These are phyloP conservation scores for Ophiorrhiza pumila DNA, from an alignment of 257 asterid species.

Conservation along the genomic window DNA sequence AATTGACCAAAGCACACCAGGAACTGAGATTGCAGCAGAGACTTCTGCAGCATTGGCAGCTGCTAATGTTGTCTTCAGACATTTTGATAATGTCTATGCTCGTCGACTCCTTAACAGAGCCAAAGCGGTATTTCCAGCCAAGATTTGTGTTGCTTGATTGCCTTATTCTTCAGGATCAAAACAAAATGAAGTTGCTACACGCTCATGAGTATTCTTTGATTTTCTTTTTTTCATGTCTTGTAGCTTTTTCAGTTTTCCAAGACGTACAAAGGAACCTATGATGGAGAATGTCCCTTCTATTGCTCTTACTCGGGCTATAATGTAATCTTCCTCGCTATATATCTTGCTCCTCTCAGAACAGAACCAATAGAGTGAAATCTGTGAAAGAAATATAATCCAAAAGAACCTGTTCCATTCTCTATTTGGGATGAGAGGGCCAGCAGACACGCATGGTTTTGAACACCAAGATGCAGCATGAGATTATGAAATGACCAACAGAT, in stretches of 20 bases:
- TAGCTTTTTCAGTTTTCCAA: constrained; percentile 66
- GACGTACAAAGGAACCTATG: constrained; percentile 61
- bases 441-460: too few relatives aligned
- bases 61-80: constrained; percentile 49
- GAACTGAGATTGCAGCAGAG: constrained; percentile 81
- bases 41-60: constrained; percentile 79
- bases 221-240: constrained; percentile 11
- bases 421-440: too few relatives aligned
- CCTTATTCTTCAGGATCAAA: background rate
- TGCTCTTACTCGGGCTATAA: constrained; percentile 82
- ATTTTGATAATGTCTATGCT: constrained; percentile 38
- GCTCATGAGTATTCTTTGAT: too few relatives aligned
- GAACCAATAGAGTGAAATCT: background rate
- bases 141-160: background rate
- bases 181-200: background rate
- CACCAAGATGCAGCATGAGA: too few relatives aligned
- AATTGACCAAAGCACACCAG: constrained; percentile 54
- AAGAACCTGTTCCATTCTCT: too few relatives aligned
- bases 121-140: constrained; percentile 29
- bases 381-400: too few relatives aligned
- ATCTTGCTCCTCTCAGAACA: background rate
- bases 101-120: constrained; percentile 42
- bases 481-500: too few relatives aligned
- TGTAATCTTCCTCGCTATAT: constrained; percentile 30
- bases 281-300: constrained; percentile 91